Percentiles rank a stretch among this genome's conserved stretches.
Evolutionary conservation across 2,329 filamentous ascomycete genomes (phyloP).

Genomic region (Xylariomycetidae sp.): DNA sequence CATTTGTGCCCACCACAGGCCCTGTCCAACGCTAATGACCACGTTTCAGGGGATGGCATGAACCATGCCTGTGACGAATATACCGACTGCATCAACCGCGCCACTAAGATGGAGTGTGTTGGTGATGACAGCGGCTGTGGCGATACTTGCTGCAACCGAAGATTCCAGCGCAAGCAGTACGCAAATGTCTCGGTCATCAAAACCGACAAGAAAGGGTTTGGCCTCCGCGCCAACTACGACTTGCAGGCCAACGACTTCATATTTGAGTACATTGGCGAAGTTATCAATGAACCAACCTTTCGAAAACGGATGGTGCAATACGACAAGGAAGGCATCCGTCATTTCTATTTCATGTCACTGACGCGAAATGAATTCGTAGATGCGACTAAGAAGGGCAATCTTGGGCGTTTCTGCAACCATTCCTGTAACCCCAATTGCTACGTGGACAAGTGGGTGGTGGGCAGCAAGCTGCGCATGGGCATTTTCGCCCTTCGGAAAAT

Average conservation of each 20-base stretch:
- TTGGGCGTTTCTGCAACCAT: slow-evolving; percentile 97
- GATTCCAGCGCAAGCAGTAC: slow-evolving; percentile 86
- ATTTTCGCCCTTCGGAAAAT: slow-evolving; percentile 89
- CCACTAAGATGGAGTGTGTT: slow-evolving; percentile 95
- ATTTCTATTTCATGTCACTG: slow-evolving; percentile 99
- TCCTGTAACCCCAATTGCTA: slow-evolving; percentile 99
- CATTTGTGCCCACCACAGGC: slow-evolving; percentile 12
- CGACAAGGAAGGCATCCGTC: slow-evolving; percentile 92
- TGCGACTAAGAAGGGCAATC: slow-evolving; percentile 91
- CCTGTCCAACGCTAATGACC: slow-evolving; percentile 15
- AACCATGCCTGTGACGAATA: slow-evolving; percentile 93
- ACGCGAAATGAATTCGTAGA: slow-evolving; percentile 96
- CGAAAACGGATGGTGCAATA: slow-evolving; percentile 88
- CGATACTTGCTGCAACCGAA: slow-evolving; percentile 82
- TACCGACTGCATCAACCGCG: slow-evolving; percentile 96
- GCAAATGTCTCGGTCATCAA: slow-evolving; percentile 92
- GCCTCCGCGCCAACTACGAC: slow-evolving; percentile 73
- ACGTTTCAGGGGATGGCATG: slow-evolving; percentile 44
- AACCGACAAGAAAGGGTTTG: slow-evolving; percentile 96
- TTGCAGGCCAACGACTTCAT: slow-evolving; percentile 85
- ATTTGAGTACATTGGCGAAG: slow-evolving; percentile 97
- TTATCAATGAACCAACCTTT: slow-evolving; percentile 89
- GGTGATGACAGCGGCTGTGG: slow-evolving; percentile 81
- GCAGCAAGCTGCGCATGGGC: slow-evolving; percentile 95
- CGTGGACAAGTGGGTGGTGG: slow-evolving; percentile 99